Base-by-base conservation (phyloP, 345 rosid species). In the Linum usitatissimum region DNA sequence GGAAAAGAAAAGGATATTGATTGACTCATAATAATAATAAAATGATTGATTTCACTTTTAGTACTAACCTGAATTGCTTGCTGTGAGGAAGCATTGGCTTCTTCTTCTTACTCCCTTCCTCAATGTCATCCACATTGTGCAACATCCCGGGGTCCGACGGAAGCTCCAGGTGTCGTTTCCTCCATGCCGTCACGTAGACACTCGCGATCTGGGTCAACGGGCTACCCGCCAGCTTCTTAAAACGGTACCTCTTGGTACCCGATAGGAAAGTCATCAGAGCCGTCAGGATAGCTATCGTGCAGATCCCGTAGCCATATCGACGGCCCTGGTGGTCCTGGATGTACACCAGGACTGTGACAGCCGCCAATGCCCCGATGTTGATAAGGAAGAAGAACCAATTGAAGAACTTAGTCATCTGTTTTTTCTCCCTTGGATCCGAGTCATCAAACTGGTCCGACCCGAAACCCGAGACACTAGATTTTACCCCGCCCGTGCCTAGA, bases 361-460 rank as follows among this genome's bases (percentile, higher is more conserved):
- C 96, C 9, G 61, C 62, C 4, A 93, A 86, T 10, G 97, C 79
- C 3, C 99, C 99, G 23, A 90, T 66, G 77, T 77, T 93, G 62
- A 93, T 93, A 39, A 87, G 76, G 77, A 93, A 93, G 73, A 90
- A 93, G 87, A 93, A 90, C 85, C 99, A 91, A 66, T 83, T 85
- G 76, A 93, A 93, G 80, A 93, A 93, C 34, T 75, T 70, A 39
- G 68, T 67, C 99, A 93, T 93, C 59, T 81, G 86, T 39, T 78
- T 68, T 28, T 68, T 70, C 73, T 93, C 99, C 23, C 66, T 66
- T 2, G 71, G 76, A 68, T 93, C 87, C 0, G 80, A 73, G 7
- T 93, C 99, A 53, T 89, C 90, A 70, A 93, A 93, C 31, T 93
- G 99, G 71, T 93, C 99, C 0, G 99, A 93, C 0, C 94, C 97